Percentiles rank a stretch among this genome's conserved stretches.
Evolutionary conservation across 768 basidiomycete species (phyloP).

Genomic region (Tylopilus felleus): DNA sequence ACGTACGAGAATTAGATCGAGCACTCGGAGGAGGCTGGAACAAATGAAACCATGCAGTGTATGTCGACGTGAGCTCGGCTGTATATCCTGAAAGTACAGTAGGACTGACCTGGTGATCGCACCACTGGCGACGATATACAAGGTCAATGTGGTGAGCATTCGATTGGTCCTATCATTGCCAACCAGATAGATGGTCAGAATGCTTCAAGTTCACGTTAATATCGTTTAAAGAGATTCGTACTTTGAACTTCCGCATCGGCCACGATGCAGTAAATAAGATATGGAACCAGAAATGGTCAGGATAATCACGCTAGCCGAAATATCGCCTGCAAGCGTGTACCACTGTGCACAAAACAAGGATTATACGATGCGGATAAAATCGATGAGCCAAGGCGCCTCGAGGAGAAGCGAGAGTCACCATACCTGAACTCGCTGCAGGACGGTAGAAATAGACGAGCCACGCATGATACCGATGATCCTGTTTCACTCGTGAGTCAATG

Average conservation of each 20-base stretch:
- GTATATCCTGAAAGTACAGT: neutral
- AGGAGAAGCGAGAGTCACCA: neutral
- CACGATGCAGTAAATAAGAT: neutral
- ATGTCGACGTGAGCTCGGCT: neutral
- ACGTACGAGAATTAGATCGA: conserved; percentile 1
- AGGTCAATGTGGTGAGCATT: neutral
- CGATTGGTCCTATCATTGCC: neutral
- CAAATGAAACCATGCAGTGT: neutral
- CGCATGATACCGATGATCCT: neutral
- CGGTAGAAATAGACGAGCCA: neutral
- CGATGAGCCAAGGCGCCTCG: neutral
- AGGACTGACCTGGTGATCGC: neutral
- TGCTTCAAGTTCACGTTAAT: neutral
- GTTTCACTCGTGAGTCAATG: neutral
- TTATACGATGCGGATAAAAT: neutral
- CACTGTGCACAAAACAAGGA: neutral
- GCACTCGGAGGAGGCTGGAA: neutral
- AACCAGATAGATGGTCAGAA: neutral
- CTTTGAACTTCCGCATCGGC: neutral
- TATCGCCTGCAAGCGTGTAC: neutral
- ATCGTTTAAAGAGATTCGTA: neutral
- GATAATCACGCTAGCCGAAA: neutral
- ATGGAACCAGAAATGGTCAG: conserved; percentile 1
- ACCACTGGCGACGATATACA: conserved; percentile 4
- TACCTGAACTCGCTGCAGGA: neutral